Percentiles rank a stretch among this genome's conserved stretches.
Conservation (phyloP, 164 flowering plant genomes). For the Saururus chinensis region DNA sequence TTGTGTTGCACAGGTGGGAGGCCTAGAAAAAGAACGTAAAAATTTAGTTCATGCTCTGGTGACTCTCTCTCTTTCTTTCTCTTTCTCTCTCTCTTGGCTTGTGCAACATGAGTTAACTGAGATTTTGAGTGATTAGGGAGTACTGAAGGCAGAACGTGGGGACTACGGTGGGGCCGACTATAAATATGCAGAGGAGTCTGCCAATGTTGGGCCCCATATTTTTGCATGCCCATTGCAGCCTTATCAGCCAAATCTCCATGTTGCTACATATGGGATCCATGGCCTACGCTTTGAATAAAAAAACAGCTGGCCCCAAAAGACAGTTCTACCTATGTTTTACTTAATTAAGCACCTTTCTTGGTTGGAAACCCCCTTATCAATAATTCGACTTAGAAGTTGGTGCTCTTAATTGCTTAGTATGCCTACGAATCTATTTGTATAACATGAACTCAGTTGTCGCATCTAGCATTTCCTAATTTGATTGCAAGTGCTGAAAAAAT, state of each 20-base stretch:
- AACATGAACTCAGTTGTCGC: no score
- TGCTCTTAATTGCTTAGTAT: no score
- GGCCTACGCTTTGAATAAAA: conserved; percentile 31
- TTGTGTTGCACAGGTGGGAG: conserved; percentile 20
- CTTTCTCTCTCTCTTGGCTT: no score
- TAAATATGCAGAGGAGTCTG: conserved; percentile 21
- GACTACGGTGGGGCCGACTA: conserved; percentile 23
- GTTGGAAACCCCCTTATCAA: no score
- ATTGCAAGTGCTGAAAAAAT: no score
- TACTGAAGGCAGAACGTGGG: conserved; percentile 23
- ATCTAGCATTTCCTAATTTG: no score
- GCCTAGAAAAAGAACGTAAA: conserved; percentile 18
- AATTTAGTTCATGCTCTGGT: conserved; percentile 27
- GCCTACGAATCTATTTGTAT: no score
- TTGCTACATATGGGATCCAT: conserved; percentile 14
- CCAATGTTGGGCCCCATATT: conserved; percentile 25
- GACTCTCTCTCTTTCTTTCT: conserved; percentile 7
- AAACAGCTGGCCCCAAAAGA: no score
- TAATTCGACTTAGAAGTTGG: no score
- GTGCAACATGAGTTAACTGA: no score
- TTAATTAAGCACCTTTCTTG: no score
- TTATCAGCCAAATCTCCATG: conserved; percentile 24
- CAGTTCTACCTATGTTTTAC: no score
- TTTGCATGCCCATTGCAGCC: conserved; percentile 26
- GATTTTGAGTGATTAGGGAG: not conserved